Evolutionary conservation across 192 early-diverging fungal genomes (phyloP), one percentile per base, ranked within the genome.

Genomic region (Entophlyctis luteolus): DNA sequence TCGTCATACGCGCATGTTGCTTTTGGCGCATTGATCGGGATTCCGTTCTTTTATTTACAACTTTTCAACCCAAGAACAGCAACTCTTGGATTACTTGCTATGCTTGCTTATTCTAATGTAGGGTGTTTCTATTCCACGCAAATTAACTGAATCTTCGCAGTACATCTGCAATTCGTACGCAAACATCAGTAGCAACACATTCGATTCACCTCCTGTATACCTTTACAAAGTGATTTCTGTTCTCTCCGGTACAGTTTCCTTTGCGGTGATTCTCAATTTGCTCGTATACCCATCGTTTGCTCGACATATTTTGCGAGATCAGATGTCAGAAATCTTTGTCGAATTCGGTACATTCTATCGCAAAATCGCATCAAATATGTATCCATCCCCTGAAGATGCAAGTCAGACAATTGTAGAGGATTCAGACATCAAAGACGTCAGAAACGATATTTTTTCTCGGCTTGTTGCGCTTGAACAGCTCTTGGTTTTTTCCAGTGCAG

Each of bases 211-310:
- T 10, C 2, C 46, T 16, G 58, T 70, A 4, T 33, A 59, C 32
- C 45, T 70, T 20, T 59, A 49, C 32, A 70, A 62, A 46, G 58
- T 47, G 14, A 27, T 70, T 4, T 16, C 48, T 4, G 48, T 49
- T 14, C 28, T 35, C 14, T 49, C 57, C 12, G 12, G 22, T 37
- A 27, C 57, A 16, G 25, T 70, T 8, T 39, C 48, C 4, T 70
- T 70, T 37, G 16, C 68, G 22, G 20, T 70, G 0, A n/a, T 70
- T 2, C 48, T 70, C 23, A 70, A 54, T 0, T 49, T 70, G 8
- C 39, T 70, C 20, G 16, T 70, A 0, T 70, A 70, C 48, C 68
- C 68, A 20, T 20, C 45, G 0, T 48, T 70, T 22, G 68, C 68
- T 6, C 39, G 68, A 4, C 68, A 34, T 39, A 33, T 33, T 33